Conservation (phyloP, 495 filamentous ascomycete genomes). For the Penicillium antarcticum region DNA sequence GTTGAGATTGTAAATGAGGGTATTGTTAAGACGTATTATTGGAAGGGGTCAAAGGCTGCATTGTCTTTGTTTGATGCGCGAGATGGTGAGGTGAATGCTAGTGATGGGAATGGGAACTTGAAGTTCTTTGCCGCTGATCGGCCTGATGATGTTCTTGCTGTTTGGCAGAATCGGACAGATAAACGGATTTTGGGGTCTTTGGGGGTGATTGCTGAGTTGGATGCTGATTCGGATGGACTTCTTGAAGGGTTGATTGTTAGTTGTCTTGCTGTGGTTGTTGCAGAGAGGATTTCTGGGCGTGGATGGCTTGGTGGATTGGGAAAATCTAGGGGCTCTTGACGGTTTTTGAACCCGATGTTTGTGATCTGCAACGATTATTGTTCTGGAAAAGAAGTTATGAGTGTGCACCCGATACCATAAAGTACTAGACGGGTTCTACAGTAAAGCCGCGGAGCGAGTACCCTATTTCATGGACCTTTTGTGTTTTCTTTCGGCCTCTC, state of each 20-base stretch:
- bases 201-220: background rate
- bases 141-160: constrained; percentile 1
- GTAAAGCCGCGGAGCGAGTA: too few species aligned
- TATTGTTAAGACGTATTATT: background rate
- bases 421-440: too few species aligned
- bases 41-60: constrained; percentile 4
- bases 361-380: too few species aligned
- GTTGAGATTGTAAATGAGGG: background rate
- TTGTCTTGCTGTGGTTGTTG: constrained; percentile 6
- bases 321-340: background rate
- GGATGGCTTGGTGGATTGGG: constrained; percentile 7
- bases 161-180: constrained; percentile 6
- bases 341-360: too few species aligned
- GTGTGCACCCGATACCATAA: too few species aligned
- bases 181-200: background rate
- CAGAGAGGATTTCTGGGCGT: constrained; percentile 6
- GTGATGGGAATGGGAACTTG: background rate
- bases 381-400: too few species aligned
- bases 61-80: background rate
- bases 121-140: constrained; percentile 4
- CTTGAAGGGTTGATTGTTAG: constrained; percentile 3
- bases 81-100: too few species aligned
- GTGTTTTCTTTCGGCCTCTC: too few species aligned
- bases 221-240: background rate
- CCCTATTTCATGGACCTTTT: too few species aligned